Base-by-base conservation (phyloP, 306 rosid species). In the Begonia fuchsioides region DNA sequence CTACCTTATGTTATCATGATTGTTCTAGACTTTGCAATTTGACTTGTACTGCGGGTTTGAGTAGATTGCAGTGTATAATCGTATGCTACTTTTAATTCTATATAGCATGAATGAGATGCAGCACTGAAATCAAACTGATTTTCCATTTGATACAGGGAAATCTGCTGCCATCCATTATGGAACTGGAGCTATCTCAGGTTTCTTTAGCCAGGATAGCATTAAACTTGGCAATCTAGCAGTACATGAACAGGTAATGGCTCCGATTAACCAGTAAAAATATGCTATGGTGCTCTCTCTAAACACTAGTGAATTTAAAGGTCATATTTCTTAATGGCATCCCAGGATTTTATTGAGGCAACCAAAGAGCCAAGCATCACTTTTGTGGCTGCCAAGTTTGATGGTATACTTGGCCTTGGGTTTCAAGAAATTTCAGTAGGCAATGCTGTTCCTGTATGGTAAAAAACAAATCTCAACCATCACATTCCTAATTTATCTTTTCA, bases 281-380 rank as follows among this genome's bases (percentile, higher is more conserved):
- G 51, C 51, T 14, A 16, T 10, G 5, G 8, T 38, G 17, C 18
- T 40, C 19, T 16, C 17, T 58, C 40, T 47, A 39, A 44, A 10
- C 13, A 32, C 41, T 51, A 32, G 38, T 1, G 8, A 26, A 26
- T 26, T 14, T 13, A 39, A 32, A 39, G 15, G 43, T 13, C 56
- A 13, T 49, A 38, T 45, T 18, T 7, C 44, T 8, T 50, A 44
- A 46, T 39, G 40, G 13, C 43, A 1, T 17, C 44, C 17, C 39
- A 76, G 82, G 82, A 60, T 55, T 76, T 76, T 57, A 76, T 76
- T 2, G 82, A 76, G 72, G 78, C 82, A 51, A 71, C 78, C 17
- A 76, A 54, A 54, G 82, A 76, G 40, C 78, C 82, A 9, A 49
- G 82, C 59, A 12, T 76, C 52, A 71, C 78, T 32, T 72, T 72